phyloP scores from a whole-genome alignment of 2,329 filamentous ascomycete species.

The Pestalotiopsis sp. region DNA sequence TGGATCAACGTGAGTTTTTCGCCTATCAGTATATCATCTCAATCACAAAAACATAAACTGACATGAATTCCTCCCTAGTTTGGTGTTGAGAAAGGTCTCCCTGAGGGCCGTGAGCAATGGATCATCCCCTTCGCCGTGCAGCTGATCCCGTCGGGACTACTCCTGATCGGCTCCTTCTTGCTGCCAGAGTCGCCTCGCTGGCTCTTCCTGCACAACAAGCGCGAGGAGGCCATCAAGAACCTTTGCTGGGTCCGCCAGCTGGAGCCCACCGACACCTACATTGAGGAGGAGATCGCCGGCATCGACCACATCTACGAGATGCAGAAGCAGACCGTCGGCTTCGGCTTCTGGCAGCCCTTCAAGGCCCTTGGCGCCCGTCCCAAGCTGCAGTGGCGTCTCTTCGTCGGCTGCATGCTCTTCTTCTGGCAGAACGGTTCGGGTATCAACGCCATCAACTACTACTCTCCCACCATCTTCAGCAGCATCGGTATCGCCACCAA shows the following conservation, averaged over 20 bases:
- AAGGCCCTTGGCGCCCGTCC: constrained; percentile 34
- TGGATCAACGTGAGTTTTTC: constrained; percentile 40
- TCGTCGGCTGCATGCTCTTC: constrained; percentile 62
- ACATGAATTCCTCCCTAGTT: constrained; percentile 19
- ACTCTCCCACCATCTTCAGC: constrained; percentile 12
- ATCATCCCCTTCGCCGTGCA: constrained; percentile 56
- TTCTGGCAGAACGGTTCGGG: constrained; percentile 49
- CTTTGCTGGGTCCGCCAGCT: constrained; percentile 60
- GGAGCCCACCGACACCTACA: constrained; percentile 53
- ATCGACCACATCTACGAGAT: constrained; percentile 57
- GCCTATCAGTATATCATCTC: no score
- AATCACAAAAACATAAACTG: neutral
- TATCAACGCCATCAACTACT: constrained; percentile 16
- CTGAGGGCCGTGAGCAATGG: constrained; percentile 43
- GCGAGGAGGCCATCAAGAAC: constrained; percentile 51
- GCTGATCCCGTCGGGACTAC: constrained; percentile 54
- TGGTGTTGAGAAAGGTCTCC: constrained; percentile 35
- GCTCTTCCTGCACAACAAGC: constrained; percentile 57
- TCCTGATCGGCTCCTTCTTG: constrained; percentile 50
- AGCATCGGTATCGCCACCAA: constrained; percentile 7
- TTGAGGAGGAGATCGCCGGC: constrained; percentile 58
- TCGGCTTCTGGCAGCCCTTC: constrained; percentile 43
- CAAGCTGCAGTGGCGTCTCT: constrained; percentile 51
- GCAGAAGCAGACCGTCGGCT: constrained; percentile 30
- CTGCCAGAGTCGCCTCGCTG: constrained; percentile 61